A percentile compares a stretch with the other conserved stretches of the same genome.
Evolutionary conservation across 345 rosid species (phyloP).

Genomic region (thale cress (Arabidopsis thaliana)): TAIR10.1 NC_003076.8:551501-552000

Average conservation of each 20-base stretch:
- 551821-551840: conserved; percentile 39
- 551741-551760: conserved; percentile 38
- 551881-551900: conserved; percentile 48
- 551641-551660: conserved; percentile 57
- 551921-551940: conserved; percentile 46
- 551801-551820: conserved; percentile 47
- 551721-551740: conserved; percentile 45
- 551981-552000: conserved; percentile 46
- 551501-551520: conserved; percentile 66
- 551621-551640: conserved; percentile 74
- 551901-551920: conserved; percentile 49
- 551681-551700: conserved; percentile 47
- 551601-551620: conserved; percentile 63
- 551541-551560: conserved; percentile 74
- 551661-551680: conserved; percentile 44
- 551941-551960: conserved; percentile 48
- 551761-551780: conserved; percentile 47
- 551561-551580: conserved; percentile 72
- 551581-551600: conserved; percentile 73
- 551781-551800: conserved; percentile 47
- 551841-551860: conserved; percentile 41
- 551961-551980: conserved; percentile 47
- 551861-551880: conserved; percentile 45
- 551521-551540: conserved; percentile 71
- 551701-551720: conserved; percentile 48